Base-by-base conservation (phyloP, 176 grass and related monocot genomes). In the Tuctoria greenei region DNA sequence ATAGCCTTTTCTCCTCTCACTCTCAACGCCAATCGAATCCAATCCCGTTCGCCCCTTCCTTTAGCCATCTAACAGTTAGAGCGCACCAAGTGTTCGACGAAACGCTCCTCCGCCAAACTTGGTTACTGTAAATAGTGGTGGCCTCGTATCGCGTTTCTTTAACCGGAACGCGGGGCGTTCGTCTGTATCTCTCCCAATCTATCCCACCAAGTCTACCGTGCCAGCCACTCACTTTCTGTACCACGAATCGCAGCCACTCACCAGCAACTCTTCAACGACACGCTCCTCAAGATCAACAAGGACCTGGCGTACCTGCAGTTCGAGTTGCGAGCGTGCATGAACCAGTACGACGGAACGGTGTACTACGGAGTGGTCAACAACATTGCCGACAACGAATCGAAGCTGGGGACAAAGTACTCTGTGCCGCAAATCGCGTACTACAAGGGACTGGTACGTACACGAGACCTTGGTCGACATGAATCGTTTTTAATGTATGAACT, bases 381-480 rank as follows among this genome's bases (percentile, higher is more conserved):
- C 73, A 86, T 98, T 44, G 79, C 69, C 36, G 87, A 94, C 8
- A 87, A 94, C 50, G 89, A 94, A 78, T 94, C 91, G 20, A 94
- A 90, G 77, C 84, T 94, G n/a, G 91, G 89, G 11, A 87, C 95
- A 28, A 92, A 88, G 61, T 98, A 94, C 82, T 98, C 91, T 2
- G 79, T 91, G 71, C 89, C 91, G 61, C 89, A 98, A 55, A 90
- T 98, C 75, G 87, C 95, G 45, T 94, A 86, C 82, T 98, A 92
- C 84, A 98, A 94, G 79, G 95, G 86, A 41, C 65, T 98, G 88
- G 95, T 94, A 90, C n/a, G 79, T 47, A n/a, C n/a, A n/a, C n/a
- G 40, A 47, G 56, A 35, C 27, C 27, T 72, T 86, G 54, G 47
- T 59, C 63, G 13, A 62, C 51, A 36, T 13, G 39, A 36, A 46